phyloP scores from a whole-genome alignment of 1,284 basidiomycete species.

The Leucoagaricus sp. region DNA sequence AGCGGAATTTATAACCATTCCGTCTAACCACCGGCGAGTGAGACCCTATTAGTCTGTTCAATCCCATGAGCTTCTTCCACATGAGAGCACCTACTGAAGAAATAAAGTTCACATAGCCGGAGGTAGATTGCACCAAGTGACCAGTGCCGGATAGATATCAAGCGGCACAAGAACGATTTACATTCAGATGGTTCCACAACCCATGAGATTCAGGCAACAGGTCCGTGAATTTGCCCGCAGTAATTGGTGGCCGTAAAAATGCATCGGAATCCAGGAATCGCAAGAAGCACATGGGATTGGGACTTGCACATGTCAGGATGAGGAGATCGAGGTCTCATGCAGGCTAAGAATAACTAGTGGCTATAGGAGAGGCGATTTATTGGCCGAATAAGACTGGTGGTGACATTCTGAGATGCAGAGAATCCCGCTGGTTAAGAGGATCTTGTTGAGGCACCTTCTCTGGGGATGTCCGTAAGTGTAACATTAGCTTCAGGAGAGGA shows the following conservation, averaged over 20 bases:
- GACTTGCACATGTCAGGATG: constrained; percentile 6
- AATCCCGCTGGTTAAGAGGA: not conserved
- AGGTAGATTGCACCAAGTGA: constrained; percentile 3
- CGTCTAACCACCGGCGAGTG: not conserved
- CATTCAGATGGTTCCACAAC: not conserved
- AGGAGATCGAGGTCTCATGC: constrained; percentile 3
- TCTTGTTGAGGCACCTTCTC: not conserved
- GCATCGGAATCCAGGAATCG: not conserved
- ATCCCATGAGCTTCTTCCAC: constrained; percentile 6
- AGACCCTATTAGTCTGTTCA: not conserved
- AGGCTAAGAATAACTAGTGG: not conserved
- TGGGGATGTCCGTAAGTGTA: not conserved
- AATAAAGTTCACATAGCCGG: not conserved
- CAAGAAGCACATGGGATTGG: constrained; percentile 4
- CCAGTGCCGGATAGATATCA: not conserved
- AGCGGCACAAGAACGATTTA: not conserved
- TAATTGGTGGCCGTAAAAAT: not conserved
- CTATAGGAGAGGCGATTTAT: not conserved
- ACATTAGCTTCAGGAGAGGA: not conserved
- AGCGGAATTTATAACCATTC: constrained; percentile 4
- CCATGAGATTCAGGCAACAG: not conserved
- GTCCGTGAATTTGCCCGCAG: not conserved
- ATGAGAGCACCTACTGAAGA: constrained; percentile 1
- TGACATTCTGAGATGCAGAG: not conserved
- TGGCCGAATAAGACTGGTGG: not conserved